These are phyloP conservation scores for Cyberlindnera meyerae DNA, from an alignment of 805 yeast genomes.

Conservation along the genomic window DNA sequence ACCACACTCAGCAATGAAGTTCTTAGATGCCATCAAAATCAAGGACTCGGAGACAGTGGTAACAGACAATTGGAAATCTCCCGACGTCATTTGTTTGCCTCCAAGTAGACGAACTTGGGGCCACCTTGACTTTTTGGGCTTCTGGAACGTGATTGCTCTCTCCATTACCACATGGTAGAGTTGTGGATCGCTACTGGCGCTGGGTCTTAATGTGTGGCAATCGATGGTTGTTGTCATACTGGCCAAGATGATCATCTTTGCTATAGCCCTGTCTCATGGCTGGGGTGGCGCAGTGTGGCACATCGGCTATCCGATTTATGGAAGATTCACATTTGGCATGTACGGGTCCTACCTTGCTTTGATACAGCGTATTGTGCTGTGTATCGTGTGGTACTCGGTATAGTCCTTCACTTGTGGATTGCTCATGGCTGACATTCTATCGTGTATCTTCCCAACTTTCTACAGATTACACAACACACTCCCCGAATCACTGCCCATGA, in stretches of 20 bases:
- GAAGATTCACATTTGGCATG: conserved; percentile 43
- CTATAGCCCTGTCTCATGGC: conserved; percentile 39
- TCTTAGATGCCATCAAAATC: conserved; percentile 15
- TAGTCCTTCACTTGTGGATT: conserved; percentile 45
- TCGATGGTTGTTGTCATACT: conserved; percentile 40
- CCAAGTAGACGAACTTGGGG: conserved; percentile 44
- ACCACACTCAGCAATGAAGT: background rate
- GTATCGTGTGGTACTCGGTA: conserved; percentile 43
- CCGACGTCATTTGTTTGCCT: conserved; percentile 42
- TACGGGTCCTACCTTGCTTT: conserved; percentile 42
- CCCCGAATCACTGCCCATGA: conserved; percentile 35
- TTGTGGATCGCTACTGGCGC: conserved; percentile 37
- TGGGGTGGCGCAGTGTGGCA: conserved; percentile 45
- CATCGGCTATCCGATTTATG: conserved; percentile 43
- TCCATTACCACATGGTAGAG: conserved; percentile 38
- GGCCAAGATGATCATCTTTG: conserved; percentile 36
- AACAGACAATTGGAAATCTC: conserved; percentile 28
- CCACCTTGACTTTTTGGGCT: conserved; percentile 35
- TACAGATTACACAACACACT: conserved; percentile 35
- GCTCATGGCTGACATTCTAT: conserved; percentile 34
- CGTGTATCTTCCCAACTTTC: conserved; percentile 35
- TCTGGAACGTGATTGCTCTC: conserved; percentile 38
- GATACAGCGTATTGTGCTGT: conserved; percentile 38
- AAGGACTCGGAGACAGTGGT: conserved; percentile 19
- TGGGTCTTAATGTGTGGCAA: conserved; percentile 41